Evolutionary conservation across 2,329 filamentous ascomycete species (phyloP), one percentile per base, ranked within the genome.

Genomic region (Phialemonium atrogriseum): DNA sequence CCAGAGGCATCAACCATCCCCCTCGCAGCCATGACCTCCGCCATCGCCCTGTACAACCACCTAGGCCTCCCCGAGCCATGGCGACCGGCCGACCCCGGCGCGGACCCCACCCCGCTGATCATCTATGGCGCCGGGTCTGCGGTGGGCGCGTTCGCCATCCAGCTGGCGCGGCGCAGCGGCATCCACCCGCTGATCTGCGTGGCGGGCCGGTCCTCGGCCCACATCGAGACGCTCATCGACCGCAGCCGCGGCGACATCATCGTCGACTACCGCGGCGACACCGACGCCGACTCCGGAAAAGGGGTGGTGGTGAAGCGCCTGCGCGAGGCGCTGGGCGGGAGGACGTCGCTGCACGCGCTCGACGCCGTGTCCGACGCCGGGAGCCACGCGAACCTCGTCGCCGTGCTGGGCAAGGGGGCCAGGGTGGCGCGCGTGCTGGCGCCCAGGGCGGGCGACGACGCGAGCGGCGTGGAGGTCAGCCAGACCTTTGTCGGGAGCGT

Each of bases 151-250:
- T 80, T 70, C 43, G 66, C 66, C 0, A 52, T 79, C 25, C 71
- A 80, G 48, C 57, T 80, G 11, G 72, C 72, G 9, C 45, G 41
- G 5, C 54, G 56, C 7, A 64, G 62, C 36, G 70, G 73, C 46
- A 71, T 80, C 38, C 72, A 78, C 49, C 77, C 76, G 0, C 52
- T 80, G 25, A 73, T 81, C 39, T 66, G 63, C 37, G 59, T 80
- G 7, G 73, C 75, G 0, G 76, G 76, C 6, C 55, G 59, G 3
- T 68, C 68, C 5, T 50, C 50, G 7, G 44, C 60, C 3, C 68
- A 68, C 41, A 71, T 78, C 4, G 57, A 69, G 47, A 50, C 44
- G 0, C 52, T 77, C 19, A 62, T 79, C 33, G 66, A 75, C 44
- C 48, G 49, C 8, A 51, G 48, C 31, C 70, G 70, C 44, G 73